These are phyloP conservation scores for Talaromyces nanjingensis DNA, from an alignment of 495 filamentous ascomycete species.

Conservation along the genomic window DNA sequence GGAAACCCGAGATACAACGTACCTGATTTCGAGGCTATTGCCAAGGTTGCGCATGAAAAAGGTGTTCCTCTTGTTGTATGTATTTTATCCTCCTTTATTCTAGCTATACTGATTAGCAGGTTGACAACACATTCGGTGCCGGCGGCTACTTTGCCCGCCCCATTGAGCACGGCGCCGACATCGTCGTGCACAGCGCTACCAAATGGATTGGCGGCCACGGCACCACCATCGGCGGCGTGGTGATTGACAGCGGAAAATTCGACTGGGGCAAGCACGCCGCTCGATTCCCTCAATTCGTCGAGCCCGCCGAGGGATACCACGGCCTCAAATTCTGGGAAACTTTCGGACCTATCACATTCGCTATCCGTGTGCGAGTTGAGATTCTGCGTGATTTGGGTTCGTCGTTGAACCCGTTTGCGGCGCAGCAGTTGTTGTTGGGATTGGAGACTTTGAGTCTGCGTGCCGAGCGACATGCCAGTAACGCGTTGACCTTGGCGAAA, in stretches of 20 bases:
- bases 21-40: constrained; percentile 80
- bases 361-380: constrained; percentile 77
- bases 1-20: constrained; percentile 96
- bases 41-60: constrained; percentile 68
- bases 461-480: constrained; percentile 80
- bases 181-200: constrained; percentile 91
- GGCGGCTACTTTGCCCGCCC: constrained; percentile 88
- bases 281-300: constrained; percentile 89
- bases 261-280: constrained; percentile 87
- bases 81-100: constrained; percentile 12
- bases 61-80: constrained; percentile 79
- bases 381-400: constrained; percentile 84
- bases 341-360: constrained; percentile 78
- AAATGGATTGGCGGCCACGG: constrained; percentile 99
- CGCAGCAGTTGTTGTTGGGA: constrained; percentile 88
- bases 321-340: constrained; percentile 97
- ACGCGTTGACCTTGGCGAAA: constrained; percentile 71
- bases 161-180: constrained; percentile 90
- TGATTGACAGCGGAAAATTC: constrained; percentile 91
- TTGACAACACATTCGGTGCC: constrained; percentile 97
- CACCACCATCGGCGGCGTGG: constrained; percentile 86
- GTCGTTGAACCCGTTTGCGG: constrained; percentile 83
- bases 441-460: constrained; percentile 86
- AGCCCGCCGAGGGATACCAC: constrained; percentile 91
- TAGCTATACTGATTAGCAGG: constrained; percentile 30